phyloP scores from a whole-genome alignment of 805 yeast genomes.

The Wickerhamiella bombiphila region DNA sequence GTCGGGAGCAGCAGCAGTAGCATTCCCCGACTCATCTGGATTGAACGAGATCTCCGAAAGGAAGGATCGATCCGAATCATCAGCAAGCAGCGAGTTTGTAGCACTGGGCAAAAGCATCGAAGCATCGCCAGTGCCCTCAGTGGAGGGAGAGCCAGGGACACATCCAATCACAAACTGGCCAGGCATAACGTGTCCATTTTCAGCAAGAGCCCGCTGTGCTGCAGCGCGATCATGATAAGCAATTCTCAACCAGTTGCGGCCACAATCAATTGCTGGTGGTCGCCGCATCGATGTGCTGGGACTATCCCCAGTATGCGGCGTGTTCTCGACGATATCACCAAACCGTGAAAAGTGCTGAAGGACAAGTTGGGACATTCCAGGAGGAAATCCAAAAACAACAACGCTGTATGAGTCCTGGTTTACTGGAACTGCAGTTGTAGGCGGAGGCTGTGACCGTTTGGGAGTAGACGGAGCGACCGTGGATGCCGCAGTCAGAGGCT shows the following conservation, averaged over 20 bases:
- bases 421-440: background rate
- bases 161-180: constrained; percentile 49
- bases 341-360: constrained; percentile 62
- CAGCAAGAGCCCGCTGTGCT: constrained; percentile 72
- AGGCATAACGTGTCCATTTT: constrained; percentile 59
- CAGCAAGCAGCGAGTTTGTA: constrained; percentile 16
- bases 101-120: constrained; percentile 8
- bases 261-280: constrained; percentile 56
- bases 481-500: too few relatives aligned
- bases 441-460: background rate
- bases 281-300: constrained; percentile 13
- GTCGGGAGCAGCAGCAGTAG: background rate
- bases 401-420: constrained; percentile 43
- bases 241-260: constrained; percentile 81
- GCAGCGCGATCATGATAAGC: constrained; percentile 64
- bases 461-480: constrained; percentile 1
- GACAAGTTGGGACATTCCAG: constrained; percentile 49
- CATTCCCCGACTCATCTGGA: background rate
- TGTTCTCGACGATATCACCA: constrained; percentile 68
- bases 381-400: constrained; percentile 80
- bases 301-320: constrained; percentile 30
- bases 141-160: constrained; percentile 31
- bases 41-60: constrained; percentile 8
- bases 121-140: constrained; percentile 2
- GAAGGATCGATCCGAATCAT: constrained; percentile 12